These are phyloP conservation scores for Tilletiaria anomala DNA, from an alignment of 1,284 basidiomycete species.

Conservation along the genomic window DNA sequence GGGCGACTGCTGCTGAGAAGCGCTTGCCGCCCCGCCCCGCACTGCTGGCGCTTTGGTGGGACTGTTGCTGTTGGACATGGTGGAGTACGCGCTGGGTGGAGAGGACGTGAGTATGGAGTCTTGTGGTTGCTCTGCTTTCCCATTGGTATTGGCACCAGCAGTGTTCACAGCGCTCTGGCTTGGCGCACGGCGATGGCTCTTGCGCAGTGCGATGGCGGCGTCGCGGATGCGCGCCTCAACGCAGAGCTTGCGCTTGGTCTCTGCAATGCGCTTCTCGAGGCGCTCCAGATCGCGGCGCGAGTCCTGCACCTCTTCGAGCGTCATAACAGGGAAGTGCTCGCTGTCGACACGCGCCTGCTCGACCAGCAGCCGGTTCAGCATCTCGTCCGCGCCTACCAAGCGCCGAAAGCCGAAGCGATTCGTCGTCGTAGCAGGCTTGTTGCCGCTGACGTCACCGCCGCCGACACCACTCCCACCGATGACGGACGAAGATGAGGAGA, in stretches of 20 bases:
- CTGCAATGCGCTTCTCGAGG: constrained; percentile 12
- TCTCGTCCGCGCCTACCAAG: too few species aligned
- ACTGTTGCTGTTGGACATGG: too few species aligned
- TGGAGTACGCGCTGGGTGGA: too few species aligned
- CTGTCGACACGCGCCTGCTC: constrained; percentile 19
- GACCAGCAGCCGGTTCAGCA: constrained; percentile 13
- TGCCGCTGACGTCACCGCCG: too few species aligned
- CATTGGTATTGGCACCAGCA: constrained; percentile 3
- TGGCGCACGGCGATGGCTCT: constrained; percentile 15
- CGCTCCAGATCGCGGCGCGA: constrained; percentile 17
- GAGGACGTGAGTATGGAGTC: too few species aligned
- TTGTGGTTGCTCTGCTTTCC: constrained; percentile 1
- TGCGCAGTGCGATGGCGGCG: constrained; percentile 23
- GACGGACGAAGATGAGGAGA: too few species aligned
- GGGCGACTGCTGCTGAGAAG: too few species aligned
- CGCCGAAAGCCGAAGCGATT: too few species aligned
- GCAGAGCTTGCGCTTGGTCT: constrained; percentile 18
- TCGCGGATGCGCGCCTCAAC: constrained; percentile 24
- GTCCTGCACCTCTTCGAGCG: constrained; percentile 18
- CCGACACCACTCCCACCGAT: too few species aligned
- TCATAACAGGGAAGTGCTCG: constrained; percentile 14
- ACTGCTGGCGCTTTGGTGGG: too few species aligned
- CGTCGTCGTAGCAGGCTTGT: too few species aligned
- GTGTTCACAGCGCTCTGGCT: neutral
- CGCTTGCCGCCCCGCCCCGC: too few species aligned